Evolutionary conservation across 208 protist genomes (phyloP).

Genomic region (Leishmania braziliensis): DNA sequence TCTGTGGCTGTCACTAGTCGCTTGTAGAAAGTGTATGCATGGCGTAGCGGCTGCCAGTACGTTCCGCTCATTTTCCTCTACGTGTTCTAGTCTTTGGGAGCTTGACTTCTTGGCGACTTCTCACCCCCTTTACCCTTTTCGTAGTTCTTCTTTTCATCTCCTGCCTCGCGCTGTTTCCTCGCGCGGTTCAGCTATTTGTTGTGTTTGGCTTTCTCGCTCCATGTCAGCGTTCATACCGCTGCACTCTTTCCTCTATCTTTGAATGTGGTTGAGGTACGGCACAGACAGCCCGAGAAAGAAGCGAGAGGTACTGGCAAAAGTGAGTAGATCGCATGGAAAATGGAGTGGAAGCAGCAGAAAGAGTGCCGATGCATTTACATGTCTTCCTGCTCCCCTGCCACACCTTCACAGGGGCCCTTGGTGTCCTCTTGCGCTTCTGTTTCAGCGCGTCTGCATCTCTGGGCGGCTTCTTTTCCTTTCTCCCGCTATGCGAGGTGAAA

Average conservation of each 20-base stretch:
- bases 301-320: neutral
- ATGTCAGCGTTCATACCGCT: neutral
- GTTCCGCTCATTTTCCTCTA: neutral
- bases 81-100: neutral
- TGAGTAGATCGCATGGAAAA: neutral
- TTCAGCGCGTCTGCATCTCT: neutral
- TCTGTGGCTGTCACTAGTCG: neutral
- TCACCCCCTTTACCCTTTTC: neutral
- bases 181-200: neutral
- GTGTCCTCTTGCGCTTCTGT: neutral
- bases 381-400: neutral
- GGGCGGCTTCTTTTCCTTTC: neutral
- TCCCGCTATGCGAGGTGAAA: neutral
- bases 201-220: constrained; percentile 2
- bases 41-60: no score
- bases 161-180: neutral
- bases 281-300: neutral
- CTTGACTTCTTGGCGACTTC: neutral
- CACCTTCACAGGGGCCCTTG: neutral
- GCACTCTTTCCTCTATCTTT: neutral
- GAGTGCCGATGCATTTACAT: neutral
- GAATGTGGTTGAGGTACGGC: neutral
- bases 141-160: neutral
- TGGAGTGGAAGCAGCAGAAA: neutral
- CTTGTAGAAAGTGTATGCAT: neutral